Conservation (phyloP, 805 yeast genomes). For the Komagataella phaffii region DNA sequence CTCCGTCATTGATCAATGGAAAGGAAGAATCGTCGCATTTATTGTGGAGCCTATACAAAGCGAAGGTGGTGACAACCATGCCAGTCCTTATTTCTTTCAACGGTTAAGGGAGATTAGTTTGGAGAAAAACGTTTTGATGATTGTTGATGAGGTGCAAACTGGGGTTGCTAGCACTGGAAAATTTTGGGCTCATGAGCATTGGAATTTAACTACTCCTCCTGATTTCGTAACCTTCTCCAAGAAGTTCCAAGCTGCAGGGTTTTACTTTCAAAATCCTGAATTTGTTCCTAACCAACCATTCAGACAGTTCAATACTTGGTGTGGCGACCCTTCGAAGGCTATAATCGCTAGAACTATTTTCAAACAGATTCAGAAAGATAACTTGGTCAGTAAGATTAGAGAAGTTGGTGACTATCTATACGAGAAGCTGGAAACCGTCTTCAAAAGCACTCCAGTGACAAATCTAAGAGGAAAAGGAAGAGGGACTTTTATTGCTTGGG, state of each 20-base stretch:
- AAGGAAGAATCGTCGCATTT: constrained; percentile 73
- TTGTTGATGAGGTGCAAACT: constrained; percentile 82
- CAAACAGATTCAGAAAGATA: constrained; percentile 46
- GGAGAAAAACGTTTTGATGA: constrained; percentile 56
- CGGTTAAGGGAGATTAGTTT: constrained; percentile 66
- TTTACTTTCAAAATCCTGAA: constrained; percentile 64
- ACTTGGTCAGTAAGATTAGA: constrained; percentile 39
- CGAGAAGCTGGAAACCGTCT: constrained; percentile 35
- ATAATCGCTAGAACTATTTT: constrained; percentile 65
- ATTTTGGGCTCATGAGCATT: constrained; percentile 85
- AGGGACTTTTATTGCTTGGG: constrained; percentile 81
- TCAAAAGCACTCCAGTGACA: constrained; percentile 38
- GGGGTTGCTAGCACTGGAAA: constrained; percentile 83
- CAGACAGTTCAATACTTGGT: constrained; percentile 91
- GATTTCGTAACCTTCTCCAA: constrained; percentile 81
- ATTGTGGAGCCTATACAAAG: constrained; percentile 87
- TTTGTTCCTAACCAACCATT: constrained; percentile 65
- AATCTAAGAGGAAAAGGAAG: constrained; percentile 63
- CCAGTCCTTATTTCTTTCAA: constrained; percentile 65
- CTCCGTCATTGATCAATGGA: constrained; percentile 51
- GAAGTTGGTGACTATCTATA: constrained; percentile 59
- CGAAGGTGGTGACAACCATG: constrained; percentile 90
- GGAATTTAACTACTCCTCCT: constrained; percentile 61
- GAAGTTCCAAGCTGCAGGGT: constrained; percentile 85
- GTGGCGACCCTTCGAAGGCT: constrained; percentile 81